Conservation (phyloP, 2,329 filamentous ascomycete genomes). For the Ploettnerulaceae sp. region DNA sequence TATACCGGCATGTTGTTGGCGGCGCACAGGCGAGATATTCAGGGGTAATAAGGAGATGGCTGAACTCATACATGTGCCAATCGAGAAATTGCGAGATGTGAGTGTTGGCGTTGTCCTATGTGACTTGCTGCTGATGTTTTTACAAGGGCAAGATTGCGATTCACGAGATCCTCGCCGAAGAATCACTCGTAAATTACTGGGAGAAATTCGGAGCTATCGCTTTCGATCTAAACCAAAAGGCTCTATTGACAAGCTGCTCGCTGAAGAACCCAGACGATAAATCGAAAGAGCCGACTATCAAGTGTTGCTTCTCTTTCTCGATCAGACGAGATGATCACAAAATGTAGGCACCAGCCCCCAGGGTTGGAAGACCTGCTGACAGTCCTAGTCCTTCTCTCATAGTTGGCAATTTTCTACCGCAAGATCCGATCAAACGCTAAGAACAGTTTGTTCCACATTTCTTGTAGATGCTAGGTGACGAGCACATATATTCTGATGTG, state of each 20-base stretch:
- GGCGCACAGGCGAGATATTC: constrained; percentile 94
- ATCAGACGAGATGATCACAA: constrained; percentile 93
- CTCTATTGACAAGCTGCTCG: constrained; percentile 87
- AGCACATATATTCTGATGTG: constrained; percentile 7
- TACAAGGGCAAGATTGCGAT: constrained; percentile 83
- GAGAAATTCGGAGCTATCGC: constrained; percentile 98
- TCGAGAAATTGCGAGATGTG: constrained; percentile 86
- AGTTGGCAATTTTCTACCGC: constrained; percentile 92
- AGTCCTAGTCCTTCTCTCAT: constrained; percentile 76
- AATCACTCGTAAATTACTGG: constrained; percentile 95
- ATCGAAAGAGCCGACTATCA: constrained; percentile 67
- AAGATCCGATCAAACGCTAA: constrained; percentile 54
- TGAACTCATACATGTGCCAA: constrained; percentile 86
- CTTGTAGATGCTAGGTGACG: constrained; percentile 18
- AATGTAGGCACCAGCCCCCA: constrained; percentile 59
- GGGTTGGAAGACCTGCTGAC: constrained; percentile 6
- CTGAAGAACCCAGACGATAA: constrained; percentile 74
- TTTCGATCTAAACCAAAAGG: constrained; percentile 90
- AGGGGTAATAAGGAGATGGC: constrained; percentile 98
- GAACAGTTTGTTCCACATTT: constrained; percentile 27
- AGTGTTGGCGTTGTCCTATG: constrained; percentile 36
- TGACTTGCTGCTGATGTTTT: constrained; percentile 9
- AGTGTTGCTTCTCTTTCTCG: constrained; percentile 97
- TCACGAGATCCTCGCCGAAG: constrained; percentile 93
- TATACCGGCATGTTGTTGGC: constrained; percentile 95